These are phyloP conservation scores for Bruguiera parviflora DNA, from an alignment of 345 rosid genomes.

Conservation along the genomic window DNA sequence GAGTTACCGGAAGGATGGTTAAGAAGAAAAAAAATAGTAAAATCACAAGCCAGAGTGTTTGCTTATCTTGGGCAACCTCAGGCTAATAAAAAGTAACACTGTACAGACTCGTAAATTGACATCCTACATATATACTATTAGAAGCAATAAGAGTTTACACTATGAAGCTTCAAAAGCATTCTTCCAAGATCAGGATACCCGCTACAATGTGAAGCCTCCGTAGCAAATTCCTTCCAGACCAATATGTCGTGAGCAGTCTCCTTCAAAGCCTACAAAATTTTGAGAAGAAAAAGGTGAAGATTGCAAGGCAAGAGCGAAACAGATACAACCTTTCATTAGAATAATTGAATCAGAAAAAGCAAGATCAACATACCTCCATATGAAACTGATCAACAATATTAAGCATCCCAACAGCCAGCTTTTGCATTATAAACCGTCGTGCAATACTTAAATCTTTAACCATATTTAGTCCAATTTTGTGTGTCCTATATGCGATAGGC, in stretches of 20 bases:
- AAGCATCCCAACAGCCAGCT: slow-evolving; percentile 81
- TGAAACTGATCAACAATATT: slow-evolving; percentile 85
- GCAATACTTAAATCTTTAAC: slow-evolving; percentile 83
- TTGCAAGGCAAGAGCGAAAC: slow-evolving; percentile 13
- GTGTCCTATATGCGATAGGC: slow-evolving; percentile 80
- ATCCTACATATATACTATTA: background rate
- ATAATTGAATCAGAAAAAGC: background rate
- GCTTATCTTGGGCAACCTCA: too few relatives aligned
- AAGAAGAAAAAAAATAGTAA: too few relatives aligned
- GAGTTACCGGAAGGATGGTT: too few relatives aligned
- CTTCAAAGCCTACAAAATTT: slow-evolving; percentile 59
- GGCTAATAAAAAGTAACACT: background rate
- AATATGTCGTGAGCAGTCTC: slow-evolving; percentile 66
- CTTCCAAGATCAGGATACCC: slow-evolving; percentile 80
- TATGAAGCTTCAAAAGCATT: slow-evolving; percentile 89
- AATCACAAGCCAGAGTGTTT: too few relatives aligned
- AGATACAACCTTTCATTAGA: background rate
- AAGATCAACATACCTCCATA: slow-evolving; percentile 45
- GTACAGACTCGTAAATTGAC: background rate
- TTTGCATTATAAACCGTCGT: slow-evolving; percentile 75
- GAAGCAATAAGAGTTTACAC: slow-evolving; percentile 40
- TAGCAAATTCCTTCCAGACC: slow-evolving; percentile 94
- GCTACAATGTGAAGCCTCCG: slow-evolving; percentile 70
- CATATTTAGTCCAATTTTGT: slow-evolving; percentile 72
- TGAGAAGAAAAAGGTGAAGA: slow-evolving; percentile 11